phyloP scores from a whole-genome alignment of 2,329 filamentous ascomycete genomes.

The Hypoxylon sp. region DNA sequence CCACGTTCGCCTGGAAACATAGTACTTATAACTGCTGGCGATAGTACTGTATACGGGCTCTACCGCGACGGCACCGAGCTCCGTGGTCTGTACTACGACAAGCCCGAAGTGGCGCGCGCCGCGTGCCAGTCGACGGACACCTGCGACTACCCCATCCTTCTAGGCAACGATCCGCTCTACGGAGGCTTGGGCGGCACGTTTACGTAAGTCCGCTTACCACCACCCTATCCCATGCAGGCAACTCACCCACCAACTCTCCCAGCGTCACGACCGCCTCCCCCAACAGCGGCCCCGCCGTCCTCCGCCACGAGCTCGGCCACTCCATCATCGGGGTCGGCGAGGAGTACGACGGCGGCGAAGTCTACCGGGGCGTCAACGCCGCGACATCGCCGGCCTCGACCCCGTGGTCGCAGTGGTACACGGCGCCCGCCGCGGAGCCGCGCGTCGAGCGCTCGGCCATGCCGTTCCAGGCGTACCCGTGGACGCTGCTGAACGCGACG shows the following conservation, averaged over 20 bases:
- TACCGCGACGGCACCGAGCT: constrained; percentile 46
- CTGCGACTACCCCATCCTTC: constrained; percentile 45
- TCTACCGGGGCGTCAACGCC: constrained; percentile 43
- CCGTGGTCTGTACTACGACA: constrained; percentile 45
- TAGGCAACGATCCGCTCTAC: constrained; percentile 44
- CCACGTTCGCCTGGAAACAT: not conserved
- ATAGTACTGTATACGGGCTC: constrained; percentile 45
- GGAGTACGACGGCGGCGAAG: constrained; percentile 43
- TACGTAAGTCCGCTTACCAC: constrained; percentile 34
- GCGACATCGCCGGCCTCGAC: constrained; percentile 33
- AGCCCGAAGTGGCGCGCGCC: constrained; percentile 43
- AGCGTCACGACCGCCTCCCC: constrained; percentile 43
- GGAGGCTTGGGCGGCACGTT: constrained; percentile 44
- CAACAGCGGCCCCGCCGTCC: constrained; percentile 41
- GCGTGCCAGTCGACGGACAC: constrained; percentile 44
- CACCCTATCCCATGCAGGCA: not conserved
- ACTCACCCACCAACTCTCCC: constrained; percentile 1
- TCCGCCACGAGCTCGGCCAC: constrained; percentile 46
- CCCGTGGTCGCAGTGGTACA: constrained; percentile 45
- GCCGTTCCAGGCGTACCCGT: constrained; percentile 46
- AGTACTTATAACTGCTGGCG: constrained; percentile 1
- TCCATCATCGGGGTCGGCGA: constrained; percentile 46
- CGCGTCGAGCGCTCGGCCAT: constrained; percentile 43
- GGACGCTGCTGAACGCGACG: constrained; percentile 43
- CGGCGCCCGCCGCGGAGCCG: constrained; percentile 37